phyloP scores from a whole-genome alignment of 148 eudicot genomes.

The Vaccinium macrocarpon region DNA sequence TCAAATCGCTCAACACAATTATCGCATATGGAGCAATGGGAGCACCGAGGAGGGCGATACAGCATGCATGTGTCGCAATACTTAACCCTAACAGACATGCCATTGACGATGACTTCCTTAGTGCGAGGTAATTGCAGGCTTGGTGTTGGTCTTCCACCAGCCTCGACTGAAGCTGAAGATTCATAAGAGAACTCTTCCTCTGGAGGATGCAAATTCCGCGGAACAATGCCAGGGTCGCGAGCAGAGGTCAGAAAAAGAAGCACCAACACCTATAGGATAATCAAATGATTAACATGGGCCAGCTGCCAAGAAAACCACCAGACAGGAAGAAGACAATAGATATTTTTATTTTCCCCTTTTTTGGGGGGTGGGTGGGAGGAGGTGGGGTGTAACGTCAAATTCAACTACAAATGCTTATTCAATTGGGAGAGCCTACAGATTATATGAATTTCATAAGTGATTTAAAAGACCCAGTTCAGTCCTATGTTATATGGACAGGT shows the following conservation, averaged over 20 bases:
- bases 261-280: conserved; percentile 42
- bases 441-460: neutral
- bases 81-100: conserved; percentile 47
- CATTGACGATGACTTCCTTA: conserved; percentile 52
- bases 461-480: neutral
- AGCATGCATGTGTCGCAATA: conserved; percentile 74
- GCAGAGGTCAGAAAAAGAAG: conserved; percentile 58
- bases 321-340: neutral
- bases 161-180: conserved; percentile 34
- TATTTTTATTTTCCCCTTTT: neutral
- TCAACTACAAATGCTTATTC: neutral
- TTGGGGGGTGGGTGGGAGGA: too few relatives aligned
- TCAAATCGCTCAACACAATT: conserved; percentile 67
- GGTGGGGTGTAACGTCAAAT: neutral
- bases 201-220: conserved; percentile 60
- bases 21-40: conserved; percentile 64
- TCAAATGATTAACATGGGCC: conserved; percentile 18
- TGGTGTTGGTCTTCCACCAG: conserved; percentile 47
- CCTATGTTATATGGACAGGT: neutral
- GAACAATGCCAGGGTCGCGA: conserved; percentile 67
- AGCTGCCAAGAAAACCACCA: conserved; percentile 13
- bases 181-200: conserved; percentile 51
- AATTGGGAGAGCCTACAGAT: neutral
- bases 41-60: conserved; percentile 71
- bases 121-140: conserved; percentile 47